Evolutionary conservation across 2,329 filamentous ascomycete species (phyloP), one percentile per base, ranked within the genome.

Genomic region (Domatiomyces globalis): DNA sequence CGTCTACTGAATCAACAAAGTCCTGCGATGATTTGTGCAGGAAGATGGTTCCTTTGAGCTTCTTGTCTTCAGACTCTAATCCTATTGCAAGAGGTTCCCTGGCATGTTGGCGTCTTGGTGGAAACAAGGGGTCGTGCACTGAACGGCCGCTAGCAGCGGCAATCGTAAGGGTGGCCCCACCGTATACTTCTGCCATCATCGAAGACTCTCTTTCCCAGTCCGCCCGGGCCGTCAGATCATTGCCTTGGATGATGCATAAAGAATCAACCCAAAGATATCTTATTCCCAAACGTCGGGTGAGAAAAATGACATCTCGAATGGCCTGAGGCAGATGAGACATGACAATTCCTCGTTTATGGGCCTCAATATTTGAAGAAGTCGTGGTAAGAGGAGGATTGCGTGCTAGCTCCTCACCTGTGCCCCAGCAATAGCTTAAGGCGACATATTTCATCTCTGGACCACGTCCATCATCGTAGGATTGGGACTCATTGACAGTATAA

Each of bases 221-320:
- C n/a, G 49, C 50, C 6, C 22, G 22, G 6, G 22, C 22, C 22
- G 22, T 6, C 22, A 25, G 22, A 5, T 48, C 17, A 22, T 57
- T 51, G 44, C 59, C 59, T 56, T 62, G 60, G 45, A 58, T 56
- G 22, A 62, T 61, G 50, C 60, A 62, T 8, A 61, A 51, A 44
- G 50, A 45, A 48, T 62, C 60, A 18, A 62, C 56, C 60, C 59
- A 62, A 33, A 61, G 54, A 48, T 59, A 61, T 20, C 36, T 45
- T 43, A 56, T 42, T 18, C 52, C 56, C n/a, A 58, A 39, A 20
- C n/a, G 18, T 15, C 49, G 45, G 33, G 45, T 44, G 12, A 49
- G 46, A 7, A 18, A 9, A n/a, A 56, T 36, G 27, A 52, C 54
- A 20, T 56, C 54, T 22, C 33, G 49, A 29, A 51, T 48, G 18